These are phyloP conservation scores for Xylona heveae DNA, from an alignment of 495 filamentous ascomycete genomes.

Conservation along the genomic window DNA sequence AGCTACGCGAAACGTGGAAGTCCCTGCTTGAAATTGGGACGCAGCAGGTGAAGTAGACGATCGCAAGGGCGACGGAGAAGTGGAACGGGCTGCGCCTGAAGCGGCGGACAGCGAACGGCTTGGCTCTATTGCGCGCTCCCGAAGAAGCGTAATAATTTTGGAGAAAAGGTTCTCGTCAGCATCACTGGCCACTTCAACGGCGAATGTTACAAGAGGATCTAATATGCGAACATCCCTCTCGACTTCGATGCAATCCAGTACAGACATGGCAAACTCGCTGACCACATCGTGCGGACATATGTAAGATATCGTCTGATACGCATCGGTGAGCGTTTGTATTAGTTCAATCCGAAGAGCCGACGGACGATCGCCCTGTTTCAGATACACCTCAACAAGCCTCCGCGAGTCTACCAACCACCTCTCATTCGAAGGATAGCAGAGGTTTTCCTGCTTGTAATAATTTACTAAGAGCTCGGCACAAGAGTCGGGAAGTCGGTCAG, in stretches of 20 bases:
- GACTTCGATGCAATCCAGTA: constrained; percentile 28
- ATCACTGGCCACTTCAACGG: constrained; percentile 25
- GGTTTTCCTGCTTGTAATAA: constrained; percentile 34
- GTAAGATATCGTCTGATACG: constrained; percentile 27
- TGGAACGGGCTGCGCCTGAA: too few species aligned
- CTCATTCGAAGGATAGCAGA: constrained; percentile 48
- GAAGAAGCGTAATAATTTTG: constrained; percentile 26
- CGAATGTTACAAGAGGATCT: constrained; percentile 26
- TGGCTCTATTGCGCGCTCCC: too few species aligned
- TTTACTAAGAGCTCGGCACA: constrained; percentile 34
- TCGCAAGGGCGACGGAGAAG: too few species aligned
- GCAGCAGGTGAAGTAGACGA: too few species aligned
- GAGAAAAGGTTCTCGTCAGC: constrained; percentile 27
- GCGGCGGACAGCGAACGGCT: too few species aligned
- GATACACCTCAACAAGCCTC: constrained; percentile 40
- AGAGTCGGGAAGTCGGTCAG: constrained; percentile 32
- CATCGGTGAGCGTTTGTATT: constrained; percentile 40
- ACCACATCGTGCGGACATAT: constrained; percentile 20
- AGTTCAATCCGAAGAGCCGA: constrained; percentile 39
- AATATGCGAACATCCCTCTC: constrained; percentile 31
- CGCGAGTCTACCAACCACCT: constrained; percentile 44
- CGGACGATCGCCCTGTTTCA: constrained; percentile 37
- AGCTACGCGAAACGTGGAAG: too few species aligned
- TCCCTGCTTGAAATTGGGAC: too few species aligned
- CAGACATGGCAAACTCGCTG: constrained; percentile 19